A percentile compares a stretch with the other conserved stretches of the same genome.
Conservation (phyloP, 768 basidiomycete genomes). For the Calocera cornea region DNA sequence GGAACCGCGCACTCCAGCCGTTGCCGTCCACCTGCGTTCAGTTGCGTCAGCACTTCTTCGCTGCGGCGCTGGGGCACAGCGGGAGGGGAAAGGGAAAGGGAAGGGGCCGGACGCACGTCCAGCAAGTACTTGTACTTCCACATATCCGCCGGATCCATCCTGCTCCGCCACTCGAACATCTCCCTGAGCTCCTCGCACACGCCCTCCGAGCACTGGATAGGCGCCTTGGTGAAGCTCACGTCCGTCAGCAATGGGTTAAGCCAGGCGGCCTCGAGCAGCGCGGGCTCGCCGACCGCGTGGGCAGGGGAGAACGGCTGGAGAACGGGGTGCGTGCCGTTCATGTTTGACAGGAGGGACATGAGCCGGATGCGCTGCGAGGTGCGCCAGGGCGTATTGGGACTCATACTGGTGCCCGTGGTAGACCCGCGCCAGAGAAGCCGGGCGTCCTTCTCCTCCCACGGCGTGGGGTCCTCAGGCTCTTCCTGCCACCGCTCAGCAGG, state of each 20-base stretch:
- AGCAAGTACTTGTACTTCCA: constrained; percentile 44
- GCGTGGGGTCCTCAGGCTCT: constrained; percentile 18
- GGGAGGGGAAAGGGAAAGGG: constrained; percentile 9
- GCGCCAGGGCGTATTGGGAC: constrained; percentile 21
- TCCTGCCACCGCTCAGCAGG: constrained; percentile 22
- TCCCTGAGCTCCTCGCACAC: constrained; percentile 34
- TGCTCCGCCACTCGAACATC: constrained; percentile 38
- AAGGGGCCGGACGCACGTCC: constrained; percentile 16
- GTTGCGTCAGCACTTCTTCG: not conserved
- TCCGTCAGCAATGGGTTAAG: constrained; percentile 48
- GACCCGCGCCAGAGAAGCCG: constrained; percentile 22
- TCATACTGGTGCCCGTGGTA: constrained; percentile 22
- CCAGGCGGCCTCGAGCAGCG: not conserved
- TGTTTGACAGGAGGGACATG: constrained; percentile 14
- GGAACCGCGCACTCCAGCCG: constrained; percentile 61
- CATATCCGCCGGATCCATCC: constrained; percentile 35
- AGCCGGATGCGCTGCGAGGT: constrained; percentile 22
- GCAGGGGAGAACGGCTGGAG: constrained; percentile 12
- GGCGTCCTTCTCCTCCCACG: constrained; percentile 22
- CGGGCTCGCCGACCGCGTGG: constrained; percentile 15
- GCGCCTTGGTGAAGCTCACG: constrained; percentile 38
- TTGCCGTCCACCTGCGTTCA: constrained; percentile 19
- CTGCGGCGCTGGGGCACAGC: too few relatives aligned
- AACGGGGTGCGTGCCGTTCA: constrained; percentile 15
- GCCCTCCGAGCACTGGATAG: constrained; percentile 31